Conservation (phyloP, 768 basidiomycete species). For the Nidula microcarpa region DNA sequence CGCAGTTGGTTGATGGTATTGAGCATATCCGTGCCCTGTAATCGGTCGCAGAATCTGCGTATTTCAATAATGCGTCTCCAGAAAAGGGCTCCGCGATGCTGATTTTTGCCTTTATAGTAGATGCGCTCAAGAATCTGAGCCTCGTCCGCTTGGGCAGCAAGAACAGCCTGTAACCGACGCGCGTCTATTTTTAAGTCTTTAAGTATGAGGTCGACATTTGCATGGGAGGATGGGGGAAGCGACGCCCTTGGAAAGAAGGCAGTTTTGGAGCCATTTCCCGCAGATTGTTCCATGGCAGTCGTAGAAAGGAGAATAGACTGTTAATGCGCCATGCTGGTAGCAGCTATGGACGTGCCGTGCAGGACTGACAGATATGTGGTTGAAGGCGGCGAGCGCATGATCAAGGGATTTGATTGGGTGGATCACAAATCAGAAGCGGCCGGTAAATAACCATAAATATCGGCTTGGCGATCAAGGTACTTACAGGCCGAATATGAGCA, state of each 20-base stretch:
- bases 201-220: conserved; percentile 49
- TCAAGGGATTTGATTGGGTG: too few species aligned
- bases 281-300: too few species aligned
- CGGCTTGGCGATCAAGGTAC: too few species aligned
- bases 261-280: too few species aligned
- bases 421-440: too few species aligned
- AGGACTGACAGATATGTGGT: too few species aligned
- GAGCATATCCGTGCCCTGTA: conserved; percentile 25
- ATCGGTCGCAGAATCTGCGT: conserved; percentile 44
- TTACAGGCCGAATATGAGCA: too few species aligned
- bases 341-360: too few species aligned
- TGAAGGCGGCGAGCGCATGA: too few species aligned
- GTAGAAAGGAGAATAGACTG: too few species aligned
- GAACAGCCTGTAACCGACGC: conserved; percentile 46
- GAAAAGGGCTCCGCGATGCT: conserved; percentile 66
- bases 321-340: too few species aligned
- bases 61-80: conserved; percentile 67
- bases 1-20: conserved; percentile 36
- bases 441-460: too few species aligned
- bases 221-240: conserved; percentile 16
- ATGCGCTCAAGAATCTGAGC: conserved; percentile 59
- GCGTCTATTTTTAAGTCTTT: conserved; percentile 56
- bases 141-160: conserved; percentile 45
- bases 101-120: conserved; percentile 80
- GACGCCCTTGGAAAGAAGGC: neutral